phyloP scores from a whole-genome alignment of 768 basidiomycete genomes.

The Plicaturopsis crispa region DNA sequence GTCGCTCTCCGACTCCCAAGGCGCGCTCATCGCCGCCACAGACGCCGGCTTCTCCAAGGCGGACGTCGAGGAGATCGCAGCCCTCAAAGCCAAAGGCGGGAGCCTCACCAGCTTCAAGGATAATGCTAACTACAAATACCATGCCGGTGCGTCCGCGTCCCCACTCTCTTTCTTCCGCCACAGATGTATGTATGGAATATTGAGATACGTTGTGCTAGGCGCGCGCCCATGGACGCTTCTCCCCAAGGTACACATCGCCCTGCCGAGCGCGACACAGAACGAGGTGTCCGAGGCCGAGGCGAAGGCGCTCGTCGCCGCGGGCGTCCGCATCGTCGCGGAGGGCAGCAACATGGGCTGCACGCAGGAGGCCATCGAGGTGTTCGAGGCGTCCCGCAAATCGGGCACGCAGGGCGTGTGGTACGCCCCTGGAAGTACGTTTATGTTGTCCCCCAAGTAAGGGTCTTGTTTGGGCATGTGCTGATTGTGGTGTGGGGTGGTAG shows the following conservation, averaged over 20 bases:
- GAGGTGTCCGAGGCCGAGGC: constrained; percentile 66
- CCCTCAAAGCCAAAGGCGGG: constrained; percentile 50
- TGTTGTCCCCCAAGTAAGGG: no score
- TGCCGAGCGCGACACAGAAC: constrained; percentile 70
- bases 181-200: constrained; percentile 2
- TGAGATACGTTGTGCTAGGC: constrained; percentile 24
- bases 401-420: constrained; percentile 48
- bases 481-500: constrained; percentile 13
- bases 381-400: constrained; percentile 54
- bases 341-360: constrained; percentile 78
- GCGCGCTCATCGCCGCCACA: constrained; percentile 46
- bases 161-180: not conserved
- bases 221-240: constrained; percentile 65
- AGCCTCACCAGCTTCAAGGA: constrained; percentile 30
- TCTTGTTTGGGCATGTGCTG: not conserved
- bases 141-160: constrained; percentile 27
- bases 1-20: constrained; percentile 71
- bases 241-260: constrained; percentile 53
- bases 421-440: constrained; percentile 59
- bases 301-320: constrained; percentile 59
- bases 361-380: constrained; percentile 63
- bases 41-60: constrained; percentile 49
- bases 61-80: constrained; percentile 41
- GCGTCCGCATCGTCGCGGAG: constrained; percentile 65
- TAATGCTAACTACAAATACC: constrained; percentile 36